Evolutionary conservation across 768 basidiomycete genomes (phyloP), one percentile per base, ranked within the genome.

Genomic region (Amanita brunnescens): DNA sequence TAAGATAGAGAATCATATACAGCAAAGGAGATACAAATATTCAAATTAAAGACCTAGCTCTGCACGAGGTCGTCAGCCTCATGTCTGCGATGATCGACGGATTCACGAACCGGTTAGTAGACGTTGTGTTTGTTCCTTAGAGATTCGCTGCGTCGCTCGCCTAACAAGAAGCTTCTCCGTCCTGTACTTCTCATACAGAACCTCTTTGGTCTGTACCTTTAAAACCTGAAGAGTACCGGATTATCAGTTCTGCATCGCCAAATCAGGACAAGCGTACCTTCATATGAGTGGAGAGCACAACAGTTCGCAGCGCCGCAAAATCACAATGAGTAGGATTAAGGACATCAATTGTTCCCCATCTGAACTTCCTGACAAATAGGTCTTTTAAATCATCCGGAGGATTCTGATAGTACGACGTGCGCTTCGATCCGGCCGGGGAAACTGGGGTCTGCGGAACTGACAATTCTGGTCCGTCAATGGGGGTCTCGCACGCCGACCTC

Each of bases 341-440:
- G 50, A 93, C 90, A 65, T 92, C 87, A 53, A 94, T 76, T 40
- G 77, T 85, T 32, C 93, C 93, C 92, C 92, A 95, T 58, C 90
- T 71, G 64, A 86, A 94, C 62, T 79, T 82, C 55, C 91, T 71
- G 30, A 79, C 72, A 62, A 91, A 91, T 49, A 85, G 74, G 44
- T 89, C 87, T 66, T 77, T 79, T 62, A 90, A 66, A 62, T 83
- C 77, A 18, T 81, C 79, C 20, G 84, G 86, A 20, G 80, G 79
- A 30, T 72, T 70, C n/a, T 74, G 64, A 38, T 78, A 59, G 62
- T 76, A 78, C 21, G 69, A 60, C 53, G 68, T 59, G 41, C 67
- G 65, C 30, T 68, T 67, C 45, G 59, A 40, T 58, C 70, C 67
- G 47, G 66, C 60, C 35, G 64, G 47, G 7, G 72, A 71, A 16